A percentile compares a stretch with the other conserved stretches of the same genome.
Evolutionary conservation across 140 eudicot species (phyloP).

Genomic region (Erigeron philadelphicus): DNA sequence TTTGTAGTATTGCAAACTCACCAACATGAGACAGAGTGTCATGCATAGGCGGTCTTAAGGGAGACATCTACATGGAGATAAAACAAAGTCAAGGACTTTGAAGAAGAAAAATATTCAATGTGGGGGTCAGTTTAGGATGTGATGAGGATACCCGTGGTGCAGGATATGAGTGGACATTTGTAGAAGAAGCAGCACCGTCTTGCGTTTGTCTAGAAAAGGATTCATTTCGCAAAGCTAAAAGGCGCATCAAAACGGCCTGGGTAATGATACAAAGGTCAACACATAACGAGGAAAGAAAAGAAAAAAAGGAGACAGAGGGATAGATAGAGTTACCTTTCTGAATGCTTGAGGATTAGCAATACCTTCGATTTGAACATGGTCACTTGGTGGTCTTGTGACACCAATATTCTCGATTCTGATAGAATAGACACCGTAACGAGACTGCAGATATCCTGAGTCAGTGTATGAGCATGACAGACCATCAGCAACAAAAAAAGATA

Average conservation of each 20-base stretch:
- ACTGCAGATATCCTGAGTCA: constrained; percentile 75
- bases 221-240: constrained; percentile 49
- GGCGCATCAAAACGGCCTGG: constrained; percentile 53
- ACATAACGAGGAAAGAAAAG: background rate
- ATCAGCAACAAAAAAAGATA: background rate
- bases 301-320: background rate
- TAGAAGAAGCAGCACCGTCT: constrained; percentile 40
- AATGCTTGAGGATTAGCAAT: constrained; percentile 64
- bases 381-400: constrained; percentile 65
- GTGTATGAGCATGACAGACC: background rate
- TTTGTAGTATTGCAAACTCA: constrained; percentile 52
- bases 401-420: constrained; percentile 69
- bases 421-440: constrained; percentile 66
- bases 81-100: background rate
- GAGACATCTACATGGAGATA: constrained; percentile 37
- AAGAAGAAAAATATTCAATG: background rate
- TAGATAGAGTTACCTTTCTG: constrained; percentile 44
- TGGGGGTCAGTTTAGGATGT: background rate
- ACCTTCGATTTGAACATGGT: constrained; percentile 69
- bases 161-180: constrained; percentile 30
- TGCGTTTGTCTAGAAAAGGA: constrained; percentile 33
- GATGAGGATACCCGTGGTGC: constrained; percentile 36
- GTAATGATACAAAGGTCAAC: background rate
- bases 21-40: constrained; percentile 38
- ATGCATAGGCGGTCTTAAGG: constrained; percentile 28